Conservation (phyloP, 768 basidiomycete species). For the Polyporus arcularius region DNA sequence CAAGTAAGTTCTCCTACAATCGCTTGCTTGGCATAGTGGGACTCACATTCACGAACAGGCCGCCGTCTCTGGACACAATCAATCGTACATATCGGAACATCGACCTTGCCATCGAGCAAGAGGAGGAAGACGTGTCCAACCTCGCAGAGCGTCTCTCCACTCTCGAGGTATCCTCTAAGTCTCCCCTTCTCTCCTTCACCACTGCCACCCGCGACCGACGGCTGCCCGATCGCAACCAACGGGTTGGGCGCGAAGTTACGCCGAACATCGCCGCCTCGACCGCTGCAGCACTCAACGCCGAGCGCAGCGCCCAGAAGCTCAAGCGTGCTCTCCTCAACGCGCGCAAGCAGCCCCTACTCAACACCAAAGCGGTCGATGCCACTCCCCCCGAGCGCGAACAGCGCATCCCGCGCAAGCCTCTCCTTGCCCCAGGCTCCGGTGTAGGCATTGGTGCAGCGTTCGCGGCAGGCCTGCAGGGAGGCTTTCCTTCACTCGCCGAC, state of each 20-base stretch:
- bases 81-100: constrained; percentile 86
- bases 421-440: constrained; percentile 12
- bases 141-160: constrained; percentile 56
- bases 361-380: constrained; percentile 46
- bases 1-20: constrained; percentile 44
- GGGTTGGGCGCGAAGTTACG: constrained; percentile 33
- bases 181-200: constrained; percentile 20
- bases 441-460: constrained; percentile 12
- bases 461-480: constrained; percentile 10
- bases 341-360: constrained; percentile 67
- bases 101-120: constrained; percentile 66
- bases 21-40: neutral
- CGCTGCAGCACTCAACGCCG: constrained; percentile 80
- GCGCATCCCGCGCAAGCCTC: constrained; percentile 31
- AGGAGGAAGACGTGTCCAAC: constrained; percentile 51
- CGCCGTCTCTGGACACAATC: constrained; percentile 84
- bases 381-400: constrained; percentile 27
- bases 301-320: constrained; percentile 68
- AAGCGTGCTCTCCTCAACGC: constrained; percentile 65
- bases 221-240: constrained; percentile 9
- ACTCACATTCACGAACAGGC: constrained; percentile 41
- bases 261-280: constrained; percentile 73
- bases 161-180: constrained; percentile 40
- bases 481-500: neutral
- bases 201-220: constrained; percentile 37